phyloP scores from a whole-genome alignment of 2,329 filamentous ascomycete genomes.

The Pyrenophora tritici-repentis region DNA sequence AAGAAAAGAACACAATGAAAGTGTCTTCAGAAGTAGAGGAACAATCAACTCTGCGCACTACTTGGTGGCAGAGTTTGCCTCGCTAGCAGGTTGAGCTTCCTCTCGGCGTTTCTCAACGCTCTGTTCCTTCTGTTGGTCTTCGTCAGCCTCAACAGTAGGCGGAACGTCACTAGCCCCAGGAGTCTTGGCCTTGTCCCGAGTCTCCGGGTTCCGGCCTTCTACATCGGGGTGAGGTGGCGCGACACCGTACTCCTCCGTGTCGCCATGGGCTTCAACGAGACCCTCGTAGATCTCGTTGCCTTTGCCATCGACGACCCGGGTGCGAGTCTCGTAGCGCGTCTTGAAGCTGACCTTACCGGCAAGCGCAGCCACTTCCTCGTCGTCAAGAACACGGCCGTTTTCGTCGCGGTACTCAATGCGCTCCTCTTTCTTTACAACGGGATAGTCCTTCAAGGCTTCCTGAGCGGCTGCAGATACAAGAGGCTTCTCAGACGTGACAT shows the following conservation, averaged over 20 bases:
- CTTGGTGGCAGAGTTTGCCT: conserved; percentile 44
- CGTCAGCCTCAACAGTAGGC: conserved; percentile 47
- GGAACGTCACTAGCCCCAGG: conserved; percentile 49
- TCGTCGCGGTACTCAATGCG: conserved; percentile 94
- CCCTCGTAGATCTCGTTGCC: conserved; percentile 74
- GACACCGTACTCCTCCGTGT: conserved; percentile 40
- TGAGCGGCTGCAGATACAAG: conserved; percentile 39
- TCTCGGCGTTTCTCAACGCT: conserved; percentile 45
- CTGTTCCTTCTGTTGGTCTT: conserved; percentile 53
- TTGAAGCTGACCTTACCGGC: conserved; percentile 94
- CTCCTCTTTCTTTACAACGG: conserved; percentile 67
- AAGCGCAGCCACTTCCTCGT: conserved; percentile 80
- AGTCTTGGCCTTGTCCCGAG: conserved; percentile 50
- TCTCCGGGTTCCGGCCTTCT: conserved; percentile 63
- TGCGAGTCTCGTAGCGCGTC: conserved; percentile 94
- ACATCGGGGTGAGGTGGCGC: conserved; percentile 62
- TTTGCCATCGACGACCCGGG: conserved; percentile 75
- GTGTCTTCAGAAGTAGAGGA: conserved; percentile 3
- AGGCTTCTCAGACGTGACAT: conserved; percentile 34
- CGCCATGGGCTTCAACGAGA: conserved; percentile 45
- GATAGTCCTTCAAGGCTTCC: conserved; percentile 32
- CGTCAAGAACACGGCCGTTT: conserved; percentile 83
- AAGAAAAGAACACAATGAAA: background rate
- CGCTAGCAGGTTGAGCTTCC: conserved; percentile 47
- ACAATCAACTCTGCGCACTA: conserved; percentile 20